Evolutionary conservation across 2,329 filamentous ascomycete genomes (phyloP).

Genomic region (Aspergillus ochraceoroseus): DNA sequence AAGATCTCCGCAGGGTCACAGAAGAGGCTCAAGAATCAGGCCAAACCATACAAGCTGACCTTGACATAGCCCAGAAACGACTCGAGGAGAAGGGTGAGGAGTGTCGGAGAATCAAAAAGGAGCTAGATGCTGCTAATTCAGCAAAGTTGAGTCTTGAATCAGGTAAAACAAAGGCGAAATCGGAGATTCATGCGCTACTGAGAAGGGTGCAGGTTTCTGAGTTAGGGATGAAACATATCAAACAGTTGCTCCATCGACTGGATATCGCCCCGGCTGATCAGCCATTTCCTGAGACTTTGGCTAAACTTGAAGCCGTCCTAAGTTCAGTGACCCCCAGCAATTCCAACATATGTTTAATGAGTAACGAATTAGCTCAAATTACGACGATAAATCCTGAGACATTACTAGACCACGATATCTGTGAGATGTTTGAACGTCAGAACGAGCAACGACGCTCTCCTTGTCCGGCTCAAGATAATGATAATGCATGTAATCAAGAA

Average conservation of each 20-base stretch:
- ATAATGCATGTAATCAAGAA: background rate
- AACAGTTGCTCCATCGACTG: slow-evolving; percentile 19
- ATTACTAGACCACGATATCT: background rate
- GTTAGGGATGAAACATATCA: slow-evolving; percentile 21
- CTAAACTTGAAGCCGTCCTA: slow-evolving; percentile 20
- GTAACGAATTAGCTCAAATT: background rate
- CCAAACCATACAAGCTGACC: slow-evolving; percentile 16
- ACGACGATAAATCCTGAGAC: background rate
- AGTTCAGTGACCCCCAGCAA: slow-evolving; percentile 3
- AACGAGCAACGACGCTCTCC: background rate
- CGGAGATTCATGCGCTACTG: slow-evolving; percentile 26
- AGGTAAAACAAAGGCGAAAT: slow-evolving; percentile 20
- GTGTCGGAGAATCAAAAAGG: slow-evolving; percentile 13
- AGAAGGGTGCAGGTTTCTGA: slow-evolving; percentile 27
- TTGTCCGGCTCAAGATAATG: background rate
- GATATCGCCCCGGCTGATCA: slow-evolving; percentile 17
- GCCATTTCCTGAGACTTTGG: slow-evolving; percentile 20
- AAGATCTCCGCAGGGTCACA: slow-evolving; percentile 7
- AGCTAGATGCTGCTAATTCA: slow-evolving; percentile 15
- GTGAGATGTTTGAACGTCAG: background rate
- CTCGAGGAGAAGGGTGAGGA: slow-evolving; percentile 30
- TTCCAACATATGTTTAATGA: background rate
- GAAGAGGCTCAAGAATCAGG: slow-evolving; percentile 7
- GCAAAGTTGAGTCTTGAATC: slow-evolving; percentile 20
- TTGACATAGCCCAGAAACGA: slow-evolving; percentile 16